Evolutionary conservation across 495 filamentous ascomycete genomes (phyloP).

Genomic region (Talaromyces thailandensis): DNA sequence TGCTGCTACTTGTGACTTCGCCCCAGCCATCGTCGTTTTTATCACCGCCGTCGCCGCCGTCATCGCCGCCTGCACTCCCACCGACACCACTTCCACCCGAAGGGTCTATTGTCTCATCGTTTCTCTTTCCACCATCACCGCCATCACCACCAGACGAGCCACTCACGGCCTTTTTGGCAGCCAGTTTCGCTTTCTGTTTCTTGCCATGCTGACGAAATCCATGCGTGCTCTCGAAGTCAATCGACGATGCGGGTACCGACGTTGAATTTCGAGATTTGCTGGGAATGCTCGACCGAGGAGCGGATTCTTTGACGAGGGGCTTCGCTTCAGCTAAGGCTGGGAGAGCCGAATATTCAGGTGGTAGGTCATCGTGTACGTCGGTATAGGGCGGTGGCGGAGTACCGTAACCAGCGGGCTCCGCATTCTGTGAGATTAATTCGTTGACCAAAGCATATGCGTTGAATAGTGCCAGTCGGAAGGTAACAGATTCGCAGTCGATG

Average conservation of each 20-base stretch:
- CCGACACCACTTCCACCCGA: conserved; percentile 21
- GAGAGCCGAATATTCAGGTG: conserved; percentile 29
- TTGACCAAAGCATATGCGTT: conserved; percentile 7
- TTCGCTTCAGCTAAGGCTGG: conserved; percentile 23
- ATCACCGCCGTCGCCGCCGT: conserved; percentile 17
- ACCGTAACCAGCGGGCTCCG: conserved; percentile 15
- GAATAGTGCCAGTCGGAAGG: conserved; percentile 3
- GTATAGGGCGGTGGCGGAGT: conserved; percentile 34
- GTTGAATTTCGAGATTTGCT: conserved; percentile 10
- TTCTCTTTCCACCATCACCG: conserved; percentile 16
- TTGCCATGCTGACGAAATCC: conserved; percentile 41
- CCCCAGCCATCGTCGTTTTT: conserved; percentile 28
- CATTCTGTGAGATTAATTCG: conserved; percentile 12
- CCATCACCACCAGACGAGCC: conserved; percentile 8
- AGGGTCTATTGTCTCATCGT: conserved; percentile 22
- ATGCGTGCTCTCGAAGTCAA: conserved; percentile 44
- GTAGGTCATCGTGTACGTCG: conserved; percentile 31
- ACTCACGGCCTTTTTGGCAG: conserved; percentile 19
- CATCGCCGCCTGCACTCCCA: conserved; percentile 22
- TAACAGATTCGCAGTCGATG: neutral
- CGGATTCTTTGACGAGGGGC: conserved; percentile 6
- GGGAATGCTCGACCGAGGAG: conserved; percentile 16
- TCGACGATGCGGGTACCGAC: conserved; percentile 11
- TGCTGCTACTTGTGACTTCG: conserved; percentile 27
- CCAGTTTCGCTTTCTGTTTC: conserved; percentile 32